Evolutionary conservation across 257 asterid genomes (phyloP).

Genomic region (Solanum commersonii): DNA sequence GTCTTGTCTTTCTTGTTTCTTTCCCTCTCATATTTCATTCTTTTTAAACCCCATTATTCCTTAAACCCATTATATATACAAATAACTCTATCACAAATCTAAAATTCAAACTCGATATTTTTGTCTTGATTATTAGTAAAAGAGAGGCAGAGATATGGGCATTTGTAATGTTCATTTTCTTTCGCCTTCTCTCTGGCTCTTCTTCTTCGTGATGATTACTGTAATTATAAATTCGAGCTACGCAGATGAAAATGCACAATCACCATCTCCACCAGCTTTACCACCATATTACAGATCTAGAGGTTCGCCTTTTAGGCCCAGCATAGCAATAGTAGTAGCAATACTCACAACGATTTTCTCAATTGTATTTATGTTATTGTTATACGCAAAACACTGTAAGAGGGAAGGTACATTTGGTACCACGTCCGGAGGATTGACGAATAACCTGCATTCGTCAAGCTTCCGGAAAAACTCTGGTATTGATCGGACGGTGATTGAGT

Average conservation of each 20-base stretch:
- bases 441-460: background rate
- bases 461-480: conserved; percentile 46
- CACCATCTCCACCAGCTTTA: background rate
- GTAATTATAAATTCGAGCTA: background rate
- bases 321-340: conserved; percentile 43
- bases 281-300: conserved; percentile 1
- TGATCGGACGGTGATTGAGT: conserved; percentile 37
- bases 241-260: background rate
- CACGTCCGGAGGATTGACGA: background rate
- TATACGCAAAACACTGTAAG: conserved; percentile 68
- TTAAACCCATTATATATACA: background rate
- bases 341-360: conserved; percentile 53
- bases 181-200: conserved; percentile 4
- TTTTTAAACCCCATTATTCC: background rate
- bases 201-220: background rate
- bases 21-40: background rate
- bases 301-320: conserved; percentile 32
- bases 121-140: background rate
- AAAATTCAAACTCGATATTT: too few species aligned
- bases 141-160: conserved; percentile 21
- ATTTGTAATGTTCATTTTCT: background rate
- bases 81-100: background rate
- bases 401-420: background rate
- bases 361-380: conserved; percentile 43
- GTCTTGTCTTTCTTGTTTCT: conserved; percentile 14